Percentiles rank a stretch among this genome's conserved stretches.
phyloP scores from a whole-genome alignment of 805 yeast species.

The Pichia cabralensis region DNA sequence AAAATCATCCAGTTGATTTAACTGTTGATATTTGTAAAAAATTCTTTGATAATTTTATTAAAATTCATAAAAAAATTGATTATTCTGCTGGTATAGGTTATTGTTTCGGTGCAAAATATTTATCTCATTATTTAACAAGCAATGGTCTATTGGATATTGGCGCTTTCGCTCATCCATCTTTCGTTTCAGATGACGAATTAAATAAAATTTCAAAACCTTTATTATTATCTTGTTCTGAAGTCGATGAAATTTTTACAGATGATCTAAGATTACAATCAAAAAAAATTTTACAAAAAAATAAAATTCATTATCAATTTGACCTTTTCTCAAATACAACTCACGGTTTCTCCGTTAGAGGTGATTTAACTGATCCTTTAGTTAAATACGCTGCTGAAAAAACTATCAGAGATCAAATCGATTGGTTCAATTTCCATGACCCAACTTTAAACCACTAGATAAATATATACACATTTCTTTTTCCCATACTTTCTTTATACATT shows the following conservation, averaged over 20 bases:
- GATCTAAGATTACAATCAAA: conserved; percentile 59
- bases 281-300: conserved; percentile 35
- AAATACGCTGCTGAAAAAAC: conserved; percentile 62
- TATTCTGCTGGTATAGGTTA: conserved; percentile 59
- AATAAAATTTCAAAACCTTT: conserved; percentile 50
- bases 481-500: too few relatives aligned
- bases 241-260: conserved; percentile 49
- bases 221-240: conserved; percentile 65
- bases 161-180: conserved; percentile 81
- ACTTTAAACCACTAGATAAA: not conserved
- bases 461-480: not conserved
- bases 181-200: conserved; percentile 56
- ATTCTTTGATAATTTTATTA: conserved; percentile 36
- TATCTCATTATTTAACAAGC: conserved; percentile 38
- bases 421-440: conserved; percentile 20
- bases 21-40: conserved; percentile 39
- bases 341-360: conserved; percentile 80
- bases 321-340: conserved; percentile 57
- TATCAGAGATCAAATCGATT: conserved; percentile 34
- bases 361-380: conserved; percentile 39
- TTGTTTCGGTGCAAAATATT: conserved; percentile 78
- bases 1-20: conserved; percentile 26
- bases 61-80: conserved; percentile 31
- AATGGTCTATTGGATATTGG: conserved; percentile 38
- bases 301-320: conserved; percentile 48